Base-by-base conservation (phyloP, 371 early-diverging fungal genomes). In the Rhizopus stolonifer region DNA sequence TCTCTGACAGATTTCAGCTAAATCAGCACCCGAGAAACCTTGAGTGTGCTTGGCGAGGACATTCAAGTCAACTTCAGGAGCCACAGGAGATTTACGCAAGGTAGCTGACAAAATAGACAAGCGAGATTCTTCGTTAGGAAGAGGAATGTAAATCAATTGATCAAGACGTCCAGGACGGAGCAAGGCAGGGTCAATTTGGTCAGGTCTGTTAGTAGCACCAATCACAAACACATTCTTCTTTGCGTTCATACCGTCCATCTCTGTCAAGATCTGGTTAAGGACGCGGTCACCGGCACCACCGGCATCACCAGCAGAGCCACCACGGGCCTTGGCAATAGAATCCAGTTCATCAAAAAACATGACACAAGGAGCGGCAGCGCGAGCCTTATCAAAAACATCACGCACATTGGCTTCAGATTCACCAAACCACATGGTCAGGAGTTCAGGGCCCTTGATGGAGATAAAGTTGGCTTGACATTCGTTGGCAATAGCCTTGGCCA, bases 301-400 rank as follows among this genome's bases (percentile, higher is more conserved):
- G 46, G 87, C 93, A 77, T 98, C 97, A 32, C 94, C 94, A 13
- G 65, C 68, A n/a, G 74, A 69, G 39, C 80, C 73, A 47, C 97
- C 96, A 74, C 99, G 94, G 15, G 98, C 89, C 84, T 95, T 98
- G 61, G 99, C 99, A 67, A 99, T 91, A 18, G 98, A 96, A 82
- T 99, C 99, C 72, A 99, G 82, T 82, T 99, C 99, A 72, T 99
- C 99, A 87, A 99, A 99, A 93, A 99, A 99, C 90, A 99, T 91
- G 32, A 99, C 99, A 79, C 99, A 99, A 13, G 99, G 99, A 3
- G 99, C 94, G 32, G 99, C 99, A 14, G 99, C 95, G 65, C 99
- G 89, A 8, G 99, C 99, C 83, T 99, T 97, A 80, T 99, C 99
- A 81, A 99, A 99, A 21, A 99, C 95, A 70, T 99, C 98, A 54